phyloP scores from a whole-genome alignment of 1,284 basidiomycete genomes.

The Meira nashicola region DNA sequence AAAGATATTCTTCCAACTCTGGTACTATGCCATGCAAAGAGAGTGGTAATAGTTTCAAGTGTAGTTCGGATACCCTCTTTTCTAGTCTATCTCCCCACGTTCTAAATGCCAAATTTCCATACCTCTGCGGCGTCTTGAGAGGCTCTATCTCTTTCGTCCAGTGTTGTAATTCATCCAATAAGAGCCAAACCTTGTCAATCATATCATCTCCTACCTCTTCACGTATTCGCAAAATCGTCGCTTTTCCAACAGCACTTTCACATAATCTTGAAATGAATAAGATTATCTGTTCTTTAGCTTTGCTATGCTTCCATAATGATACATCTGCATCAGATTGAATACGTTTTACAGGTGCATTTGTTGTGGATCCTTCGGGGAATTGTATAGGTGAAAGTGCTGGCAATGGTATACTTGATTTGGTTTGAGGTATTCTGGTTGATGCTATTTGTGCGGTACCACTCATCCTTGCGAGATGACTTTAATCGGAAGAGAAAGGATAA shows the following conservation, averaged over 20 bases:
- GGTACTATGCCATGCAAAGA: conserved; percentile 58
- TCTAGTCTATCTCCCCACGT: conserved; percentile 76
- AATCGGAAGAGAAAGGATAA: no score
- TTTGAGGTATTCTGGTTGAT: no score
- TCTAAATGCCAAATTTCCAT: conserved; percentile 88
- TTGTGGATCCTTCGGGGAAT: neutral
- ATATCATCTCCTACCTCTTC: conserved; percentile 20
- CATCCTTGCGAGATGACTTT: no score
- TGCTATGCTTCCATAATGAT: conserved; percentile 37
- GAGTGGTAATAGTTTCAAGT: conserved; percentile 55
- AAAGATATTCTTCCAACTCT: conserved; percentile 69
- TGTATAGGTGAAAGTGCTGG: conserved; percentile 24
- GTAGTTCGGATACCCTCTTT: conserved; percentile 50
- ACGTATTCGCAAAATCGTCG: conserved; percentile 18
- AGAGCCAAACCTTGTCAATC: conserved; percentile 57
- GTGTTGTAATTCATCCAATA: conserved; percentile 67
- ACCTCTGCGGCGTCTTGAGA: conserved; percentile 75
- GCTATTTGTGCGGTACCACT: no score
- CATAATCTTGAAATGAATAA: conserved; percentile 47
- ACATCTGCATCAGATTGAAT: conserved; percentile 40
- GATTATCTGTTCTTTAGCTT: conserved; percentile 37
- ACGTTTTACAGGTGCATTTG: neutral
- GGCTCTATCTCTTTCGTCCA: conserved; percentile 83
- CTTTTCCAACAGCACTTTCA: conserved; percentile 43
- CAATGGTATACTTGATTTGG: conserved; percentile 5